These are phyloP conservation scores for Mortierella sp. DNA, from an alignment of 371 early-diverging fungal species.

Conservation along the genomic window DNA sequence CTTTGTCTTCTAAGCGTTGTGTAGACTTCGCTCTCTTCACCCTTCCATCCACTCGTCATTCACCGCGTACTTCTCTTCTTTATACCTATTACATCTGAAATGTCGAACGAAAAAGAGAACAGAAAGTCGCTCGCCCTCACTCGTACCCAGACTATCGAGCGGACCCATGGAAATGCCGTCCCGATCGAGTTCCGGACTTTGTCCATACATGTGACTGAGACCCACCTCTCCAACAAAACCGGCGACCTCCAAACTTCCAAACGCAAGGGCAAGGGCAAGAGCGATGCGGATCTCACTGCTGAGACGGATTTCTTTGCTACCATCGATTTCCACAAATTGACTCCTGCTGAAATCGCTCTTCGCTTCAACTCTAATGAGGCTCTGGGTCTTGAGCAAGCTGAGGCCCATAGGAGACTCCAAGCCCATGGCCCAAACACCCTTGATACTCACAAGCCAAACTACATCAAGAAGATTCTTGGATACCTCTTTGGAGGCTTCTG, in stretches of 20 bases:
- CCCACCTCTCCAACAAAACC: constrained; percentile 38
- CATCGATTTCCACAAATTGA: constrained; percentile 58
- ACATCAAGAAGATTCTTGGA: constrained; percentile 58
- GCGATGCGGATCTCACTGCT: constrained; percentile 18
- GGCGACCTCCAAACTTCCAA: constrained; percentile 21
- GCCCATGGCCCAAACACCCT: constrained; percentile 65
- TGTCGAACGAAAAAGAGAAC: constrained; percentile 44
- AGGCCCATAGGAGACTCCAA: constrained; percentile 56
- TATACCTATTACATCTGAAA: not conserved
- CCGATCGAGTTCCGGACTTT: constrained; percentile 56
- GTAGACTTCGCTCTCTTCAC: not conserved
- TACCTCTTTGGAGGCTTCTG: constrained; percentile 67
- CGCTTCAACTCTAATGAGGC: constrained; percentile 61
- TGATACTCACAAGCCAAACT: constrained; percentile 62
- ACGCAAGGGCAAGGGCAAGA: constrained; percentile 13
- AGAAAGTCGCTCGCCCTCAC: constrained; percentile 50
- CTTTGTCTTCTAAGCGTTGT: not conserved
- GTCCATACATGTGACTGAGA: constrained; percentile 54
- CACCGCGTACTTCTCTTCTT: not conserved
- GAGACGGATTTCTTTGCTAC: constrained; percentile 47
- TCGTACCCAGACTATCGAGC: constrained; percentile 53
- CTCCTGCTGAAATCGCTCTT: constrained; percentile 55
- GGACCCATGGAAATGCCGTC: constrained; percentile 45
- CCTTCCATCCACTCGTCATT: not conserved
- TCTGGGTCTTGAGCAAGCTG: constrained; percentile 59